These are phyloP conservation scores for Scheffersomyces stipitis DNA, from an alignment of 805 yeast genomes.

Conservation along the genomic window DNA sequence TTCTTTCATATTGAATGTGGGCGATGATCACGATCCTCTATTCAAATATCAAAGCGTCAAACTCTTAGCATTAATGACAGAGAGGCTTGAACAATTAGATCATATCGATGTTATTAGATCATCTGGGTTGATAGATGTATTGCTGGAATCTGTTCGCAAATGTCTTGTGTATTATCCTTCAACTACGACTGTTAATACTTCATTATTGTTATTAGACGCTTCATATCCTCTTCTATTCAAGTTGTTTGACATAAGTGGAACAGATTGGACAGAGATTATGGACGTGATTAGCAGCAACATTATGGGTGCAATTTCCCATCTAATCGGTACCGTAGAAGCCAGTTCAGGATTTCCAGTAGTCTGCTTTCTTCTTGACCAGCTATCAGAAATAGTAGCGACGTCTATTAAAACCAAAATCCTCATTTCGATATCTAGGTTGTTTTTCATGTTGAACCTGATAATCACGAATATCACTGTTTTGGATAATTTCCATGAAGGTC, in stretches of 20 bases:
- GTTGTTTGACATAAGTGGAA: conserved; percentile 10
- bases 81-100: background rate
- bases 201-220: conserved; percentile 15
- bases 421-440: conserved; percentile 26
- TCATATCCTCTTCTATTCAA: conserved; percentile 22
- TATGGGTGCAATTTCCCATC: conserved; percentile 23
- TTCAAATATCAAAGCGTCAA: conserved; percentile 26
- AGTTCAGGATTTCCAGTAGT: conserved; percentile 10
- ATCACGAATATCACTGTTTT: conserved; percentile 26
- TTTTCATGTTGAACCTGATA: conserved; percentile 29
- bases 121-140: conserved; percentile 28
- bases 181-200: conserved; percentile 21
- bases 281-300: conserved; percentile 25
- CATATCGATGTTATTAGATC: conserved; percentile 9
- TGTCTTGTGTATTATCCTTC: conserved; percentile 30
- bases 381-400: conserved; percentile 4
- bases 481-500: conserved; percentile 18
- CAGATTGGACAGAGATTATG: conserved; percentile 5
- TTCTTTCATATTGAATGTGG: conserved; percentile 32
- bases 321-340: conserved; percentile 13
- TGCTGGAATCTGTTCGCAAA: conserved; percentile 21
- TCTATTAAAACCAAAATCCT: conserved; percentile 15
- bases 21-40: conserved; percentile 32
- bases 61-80: conserved; percentile 15
- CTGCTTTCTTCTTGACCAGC: conserved; percentile 17